Evolutionary conservation across 805 yeast genomes (phyloP).

Genomic region (Lachancea kluyveri): DNA sequence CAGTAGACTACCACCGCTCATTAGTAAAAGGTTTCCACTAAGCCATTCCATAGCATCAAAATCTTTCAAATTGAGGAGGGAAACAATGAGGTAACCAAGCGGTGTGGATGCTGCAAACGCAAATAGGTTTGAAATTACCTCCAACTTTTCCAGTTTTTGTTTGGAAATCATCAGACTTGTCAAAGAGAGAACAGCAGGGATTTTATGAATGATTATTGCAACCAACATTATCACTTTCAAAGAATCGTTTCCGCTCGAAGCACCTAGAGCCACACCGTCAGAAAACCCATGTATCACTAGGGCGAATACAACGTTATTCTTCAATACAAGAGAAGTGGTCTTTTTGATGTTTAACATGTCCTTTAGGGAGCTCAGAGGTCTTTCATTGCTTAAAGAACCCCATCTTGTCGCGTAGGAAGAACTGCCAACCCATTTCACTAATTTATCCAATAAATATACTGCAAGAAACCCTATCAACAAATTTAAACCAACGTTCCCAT

Average conservation of each 20-base stretch:
- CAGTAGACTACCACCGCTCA: constrained; percentile 32
- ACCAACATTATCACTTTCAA: constrained; percentile 40
- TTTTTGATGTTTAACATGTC: constrained; percentile 21
- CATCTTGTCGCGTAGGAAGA: neutral
- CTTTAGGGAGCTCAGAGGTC: constrained; percentile 12
- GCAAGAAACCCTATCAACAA: constrained; percentile 43
- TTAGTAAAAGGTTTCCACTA: constrained; percentile 27
- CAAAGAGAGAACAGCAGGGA: constrained; percentile 60
- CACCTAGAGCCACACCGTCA: constrained; percentile 61
- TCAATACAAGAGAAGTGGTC: constrained; percentile 28
- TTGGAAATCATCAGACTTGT: constrained; percentile 41
- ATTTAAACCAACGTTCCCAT: constrained; percentile 39
- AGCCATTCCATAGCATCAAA: constrained; percentile 26
- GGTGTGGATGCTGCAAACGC: constrained; percentile 32
- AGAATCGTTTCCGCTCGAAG: constrained; percentile 38
- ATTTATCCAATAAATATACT: constrained; percentile 42
- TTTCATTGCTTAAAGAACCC: constrained; percentile 3
- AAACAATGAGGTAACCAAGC: constrained; percentile 24
- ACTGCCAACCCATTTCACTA: constrained; percentile 9
- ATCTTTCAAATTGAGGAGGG: constrained; percentile 20
- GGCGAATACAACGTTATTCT: constrained; percentile 49
- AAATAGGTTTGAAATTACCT: constrained; percentile 42
- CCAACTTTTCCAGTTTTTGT: constrained; percentile 33
- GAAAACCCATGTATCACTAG: constrained; percentile 52
- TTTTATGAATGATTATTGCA: constrained; percentile 56